phyloP scores from a whole-genome alignment of 2,329 filamentous ascomycete genomes.

The Sarocladium strictum region DNA sequence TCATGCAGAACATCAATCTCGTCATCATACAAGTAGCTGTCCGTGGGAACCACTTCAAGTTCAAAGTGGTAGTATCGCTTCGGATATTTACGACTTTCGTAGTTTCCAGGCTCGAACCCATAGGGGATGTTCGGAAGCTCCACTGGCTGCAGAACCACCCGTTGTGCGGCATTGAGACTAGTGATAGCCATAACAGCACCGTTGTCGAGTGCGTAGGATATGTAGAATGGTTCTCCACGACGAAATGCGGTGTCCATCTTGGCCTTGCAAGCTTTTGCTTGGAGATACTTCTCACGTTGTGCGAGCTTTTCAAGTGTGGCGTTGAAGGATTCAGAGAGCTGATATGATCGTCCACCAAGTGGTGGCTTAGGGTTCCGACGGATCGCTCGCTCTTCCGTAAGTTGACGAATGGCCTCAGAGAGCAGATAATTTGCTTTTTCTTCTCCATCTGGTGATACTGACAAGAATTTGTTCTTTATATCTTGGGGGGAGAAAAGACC shows the following conservation, averaged over 20 bases:
- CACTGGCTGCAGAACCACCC: slow-evolving; percentile 46
- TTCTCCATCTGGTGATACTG: slow-evolving; percentile 34
- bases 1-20: slow-evolving; percentile 36
- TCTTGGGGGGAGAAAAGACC: slow-evolving; percentile 40
- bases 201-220: slow-evolving; percentile 55
- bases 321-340: slow-evolving; percentile 54
- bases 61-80: slow-evolving; percentile 60
- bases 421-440: slow-evolving; percentile 36
- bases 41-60: slow-evolving; percentile 56
- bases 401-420: slow-evolving; percentile 39
- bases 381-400: slow-evolving; percentile 48
- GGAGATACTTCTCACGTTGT: slow-evolving; percentile 46
- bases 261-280: slow-evolving; percentile 55
- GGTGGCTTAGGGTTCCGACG: slow-evolving; percentile 54
- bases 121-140: slow-evolving; percentile 59
- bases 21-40: slow-evolving; percentile 53
- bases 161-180: slow-evolving; percentile 56
- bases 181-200: slow-evolving; percentile 61
- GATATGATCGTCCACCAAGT: slow-evolving; percentile 55
- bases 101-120: slow-evolving; percentile 65
- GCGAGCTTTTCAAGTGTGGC: slow-evolving; percentile 51
- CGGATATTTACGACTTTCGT: slow-evolving; percentile 63
- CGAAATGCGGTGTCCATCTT: slow-evolving; percentile 52
- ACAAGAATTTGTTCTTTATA: slow-evolving; percentile 45
- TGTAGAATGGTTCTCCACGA: slow-evolving; percentile 30